These are phyloP conservation scores for Trichophyton rubrum DNA, from an alignment of 2,329 filamentous ascomycete species.

Conservation along the genomic window DNA sequence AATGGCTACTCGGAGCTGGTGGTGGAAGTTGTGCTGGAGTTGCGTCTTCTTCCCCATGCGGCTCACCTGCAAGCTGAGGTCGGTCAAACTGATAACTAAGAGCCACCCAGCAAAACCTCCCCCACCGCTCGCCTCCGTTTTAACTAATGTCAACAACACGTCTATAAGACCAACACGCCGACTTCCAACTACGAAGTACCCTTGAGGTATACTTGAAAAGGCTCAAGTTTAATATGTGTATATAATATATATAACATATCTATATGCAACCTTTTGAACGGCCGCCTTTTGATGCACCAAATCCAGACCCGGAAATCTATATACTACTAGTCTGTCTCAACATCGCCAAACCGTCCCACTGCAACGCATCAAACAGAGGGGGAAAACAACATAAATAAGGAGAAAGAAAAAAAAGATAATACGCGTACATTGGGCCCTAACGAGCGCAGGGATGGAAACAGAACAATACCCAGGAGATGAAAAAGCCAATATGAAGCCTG, in stretches of 20 bases:
- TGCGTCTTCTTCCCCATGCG: not conserved
- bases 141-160: not conserved
- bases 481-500: slow-evolving; percentile 2
- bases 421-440: not conserved
- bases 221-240: not conserved
- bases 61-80: not conserved
- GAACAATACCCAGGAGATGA: slow-evolving; percentile 16
- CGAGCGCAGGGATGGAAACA: not conserved
- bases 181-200: not conserved
- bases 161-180: not conserved
- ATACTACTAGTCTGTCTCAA: slow-evolving; percentile 2
- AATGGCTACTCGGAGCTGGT: not conserved
- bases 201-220: no score
- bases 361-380: not conserved
- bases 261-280: not conserved
- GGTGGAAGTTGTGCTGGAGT: not conserved
- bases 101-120: not conserved
- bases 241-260: not conserved
- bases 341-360: not conserved
- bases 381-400: not conserved
- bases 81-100: not conserved
- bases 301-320: slow-evolving; percentile 3
- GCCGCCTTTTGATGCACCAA: slow-evolving; percentile 2
- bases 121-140: not conserved
- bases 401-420: not conserved